These are phyloP conservation scores for Nannochloropsis salina DNA, from an alignment of 108 stramenopile species.

Conservation along the genomic window DNA sequence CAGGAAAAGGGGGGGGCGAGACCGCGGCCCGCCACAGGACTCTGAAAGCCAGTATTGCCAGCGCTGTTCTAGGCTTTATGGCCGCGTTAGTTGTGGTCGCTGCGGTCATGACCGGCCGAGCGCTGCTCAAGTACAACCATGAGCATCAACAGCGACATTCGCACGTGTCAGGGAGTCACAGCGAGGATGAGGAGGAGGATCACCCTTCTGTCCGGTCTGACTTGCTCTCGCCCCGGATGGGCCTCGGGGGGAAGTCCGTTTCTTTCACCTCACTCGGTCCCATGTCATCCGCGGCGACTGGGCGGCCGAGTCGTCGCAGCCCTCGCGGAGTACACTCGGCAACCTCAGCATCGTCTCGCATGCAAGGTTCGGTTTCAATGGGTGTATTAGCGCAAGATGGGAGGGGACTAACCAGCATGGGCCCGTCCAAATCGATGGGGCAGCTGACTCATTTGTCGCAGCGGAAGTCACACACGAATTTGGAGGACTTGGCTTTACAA, in stretches of 20 bases:
- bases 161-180: not conserved
- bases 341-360: not conserved
- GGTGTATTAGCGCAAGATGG: not conserved
- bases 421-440: not conserved
- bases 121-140: not conserved
- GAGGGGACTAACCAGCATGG: not conserved
- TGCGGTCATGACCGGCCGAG: not conserved
- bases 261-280: not conserved
- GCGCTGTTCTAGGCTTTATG: slow-evolving; percentile 7
- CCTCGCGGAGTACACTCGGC: not conserved
- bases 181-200: not conserved
- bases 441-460: slow-evolving; percentile 4
- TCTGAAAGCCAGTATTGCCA: not conserved
- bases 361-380: slow-evolving; percentile 1
- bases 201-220: not conserved
- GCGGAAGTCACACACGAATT: not conserved
- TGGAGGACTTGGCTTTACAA: slow-evolving; percentile 9
- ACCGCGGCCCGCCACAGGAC: not conserved
- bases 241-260: not conserved
- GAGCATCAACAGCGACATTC: not conserved
- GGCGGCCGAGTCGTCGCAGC: not conserved
- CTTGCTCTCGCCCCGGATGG: not conserved
- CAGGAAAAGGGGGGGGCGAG: not conserved
- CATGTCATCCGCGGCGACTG: not conserved
- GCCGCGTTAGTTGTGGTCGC: not conserved